Evolutionary conservation across 1,284 basidiomycete species (phyloP).

Genomic region (Fomitiporia mediterranea): DNA sequence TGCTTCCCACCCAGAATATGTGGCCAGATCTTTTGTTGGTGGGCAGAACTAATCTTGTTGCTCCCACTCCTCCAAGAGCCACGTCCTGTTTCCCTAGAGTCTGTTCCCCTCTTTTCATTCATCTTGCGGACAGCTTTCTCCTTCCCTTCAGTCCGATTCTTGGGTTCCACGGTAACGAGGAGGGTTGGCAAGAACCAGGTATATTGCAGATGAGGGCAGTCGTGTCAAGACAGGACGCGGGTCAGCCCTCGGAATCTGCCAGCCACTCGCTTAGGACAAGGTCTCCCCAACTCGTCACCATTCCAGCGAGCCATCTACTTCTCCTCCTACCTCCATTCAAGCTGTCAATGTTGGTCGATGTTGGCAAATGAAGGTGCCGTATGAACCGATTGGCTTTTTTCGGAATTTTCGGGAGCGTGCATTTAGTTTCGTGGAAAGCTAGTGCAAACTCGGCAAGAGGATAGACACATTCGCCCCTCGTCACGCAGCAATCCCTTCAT

Average conservation of each 20-base stretch:
- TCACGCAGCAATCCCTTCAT: neutral
- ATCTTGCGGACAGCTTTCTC: too few species aligned
- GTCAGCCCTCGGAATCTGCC: slow-evolving; percentile 5
- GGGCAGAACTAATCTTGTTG: too few species aligned
- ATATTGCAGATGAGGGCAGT: too few species aligned
- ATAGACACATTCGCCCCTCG: neutral
- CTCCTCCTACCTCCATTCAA: neutral
- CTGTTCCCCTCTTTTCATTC: too few species aligned
- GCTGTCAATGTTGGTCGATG: neutral
- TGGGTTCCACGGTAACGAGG: too few species aligned
- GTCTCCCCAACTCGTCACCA: neutral
- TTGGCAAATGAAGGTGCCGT: neutral
- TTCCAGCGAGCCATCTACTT: too few species aligned
- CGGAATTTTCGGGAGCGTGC: neutral
- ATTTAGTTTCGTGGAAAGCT: neutral
- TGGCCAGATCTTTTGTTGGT: too few species aligned
- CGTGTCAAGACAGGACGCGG: slow-evolving; percentile 4
- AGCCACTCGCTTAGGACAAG: neutral
- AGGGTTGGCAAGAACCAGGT: too few species aligned
- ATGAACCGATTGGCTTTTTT: neutral
- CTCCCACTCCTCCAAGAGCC: too few species aligned
- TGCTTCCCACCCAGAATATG: too few species aligned
- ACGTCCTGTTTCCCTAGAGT: too few species aligned
- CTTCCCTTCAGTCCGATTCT: too few species aligned
- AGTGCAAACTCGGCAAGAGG: neutral